phyloP scores from a whole-genome alignment of 2,329 filamentous ascomycete species.

The Aspergillus ochraceus region DNA sequence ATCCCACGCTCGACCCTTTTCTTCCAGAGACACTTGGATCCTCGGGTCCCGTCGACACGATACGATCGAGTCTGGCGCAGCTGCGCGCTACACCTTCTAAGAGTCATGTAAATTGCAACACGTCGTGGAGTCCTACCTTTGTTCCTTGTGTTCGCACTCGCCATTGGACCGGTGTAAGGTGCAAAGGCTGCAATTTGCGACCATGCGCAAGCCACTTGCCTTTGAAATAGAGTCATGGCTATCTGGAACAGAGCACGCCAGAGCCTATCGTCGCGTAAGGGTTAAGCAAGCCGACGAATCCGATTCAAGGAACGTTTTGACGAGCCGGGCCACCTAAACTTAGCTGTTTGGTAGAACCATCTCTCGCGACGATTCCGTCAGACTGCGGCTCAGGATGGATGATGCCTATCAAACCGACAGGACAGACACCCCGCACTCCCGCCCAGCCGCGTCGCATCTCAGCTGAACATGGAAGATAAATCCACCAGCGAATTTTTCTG shows the following conservation, averaged over 20 bases:
- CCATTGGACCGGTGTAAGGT: not conserved
- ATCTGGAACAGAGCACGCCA: not conserved
- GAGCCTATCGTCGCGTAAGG: not conserved
- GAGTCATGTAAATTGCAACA: not conserved
- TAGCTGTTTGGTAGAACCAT: not conserved
- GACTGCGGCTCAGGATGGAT: conserved; percentile 10
- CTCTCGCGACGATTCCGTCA: not conserved
- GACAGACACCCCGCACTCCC: conserved; percentile 13
- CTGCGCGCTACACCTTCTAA: not conserved
- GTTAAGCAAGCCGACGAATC: not conserved
- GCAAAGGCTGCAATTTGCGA: not conserved
- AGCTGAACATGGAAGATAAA: conserved; percentile 17
- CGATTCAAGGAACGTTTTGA: not conserved
- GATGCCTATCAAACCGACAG: conserved; percentile 7
- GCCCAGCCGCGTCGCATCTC: conserved; percentile 2
- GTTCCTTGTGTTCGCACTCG: not conserved
- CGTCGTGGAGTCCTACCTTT: not conserved
- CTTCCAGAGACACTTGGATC: not conserved
- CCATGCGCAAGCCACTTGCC: not conserved
- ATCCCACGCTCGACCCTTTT: not conserved
- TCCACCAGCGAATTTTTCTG: conserved; percentile 2
- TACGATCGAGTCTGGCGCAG: not conserved
- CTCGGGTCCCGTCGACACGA: no score
- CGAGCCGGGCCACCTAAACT: not conserved
- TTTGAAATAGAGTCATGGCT: not conserved